These are phyloP conservation scores for Clonostachys sp. DNA, from an alignment of 2,329 filamentous ascomycete genomes.

Conservation along the genomic window DNA sequence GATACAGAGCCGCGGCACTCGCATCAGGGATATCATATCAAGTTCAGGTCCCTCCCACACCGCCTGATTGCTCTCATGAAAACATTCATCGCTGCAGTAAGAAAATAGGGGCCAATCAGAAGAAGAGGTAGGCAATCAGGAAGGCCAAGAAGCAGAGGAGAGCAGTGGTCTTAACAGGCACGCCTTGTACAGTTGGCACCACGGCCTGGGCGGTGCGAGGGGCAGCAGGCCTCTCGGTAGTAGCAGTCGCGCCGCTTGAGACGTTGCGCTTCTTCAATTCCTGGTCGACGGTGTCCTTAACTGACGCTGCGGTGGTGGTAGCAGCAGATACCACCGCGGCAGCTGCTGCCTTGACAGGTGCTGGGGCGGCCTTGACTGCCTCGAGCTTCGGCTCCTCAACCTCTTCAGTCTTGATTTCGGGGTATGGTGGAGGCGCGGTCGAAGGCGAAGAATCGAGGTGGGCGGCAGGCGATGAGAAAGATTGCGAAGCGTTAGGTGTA, in stretches of 20 bases:
- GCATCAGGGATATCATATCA: no score
- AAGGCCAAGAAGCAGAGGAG: conserved; percentile 85
- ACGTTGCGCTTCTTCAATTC: neutral
- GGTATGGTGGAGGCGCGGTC: conserved; percentile 23
- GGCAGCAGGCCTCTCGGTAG: conserved; percentile 61
- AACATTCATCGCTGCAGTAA: no score
- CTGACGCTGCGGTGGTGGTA: conserved; percentile 39
- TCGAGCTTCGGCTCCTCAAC: conserved; percentile 13
- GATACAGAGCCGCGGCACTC: no score
- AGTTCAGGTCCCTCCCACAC: no score
- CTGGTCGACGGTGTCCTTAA: neutral
- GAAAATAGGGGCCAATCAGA: conserved; percentile 48
- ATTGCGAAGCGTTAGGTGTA: conserved; percentile 38
- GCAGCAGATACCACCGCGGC: conserved; percentile 10
- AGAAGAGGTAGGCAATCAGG: conserved; percentile 92
- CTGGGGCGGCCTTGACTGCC: conserved; percentile 14
- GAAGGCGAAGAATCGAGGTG: conserved; percentile 21
- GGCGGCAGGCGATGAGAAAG: conserved; percentile 38
- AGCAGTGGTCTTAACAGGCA: conserved; percentile 82
- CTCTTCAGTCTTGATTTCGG: conserved; percentile 14
- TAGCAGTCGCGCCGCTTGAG: neutral
- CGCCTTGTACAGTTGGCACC: conserved; percentile 62
- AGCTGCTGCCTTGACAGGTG: conserved; percentile 18
- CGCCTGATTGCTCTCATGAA: no score
- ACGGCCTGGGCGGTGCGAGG: conserved; percentile 61